Conservation (phyloP, 1,284 basidiomycete species). For the Mycosarcoma maydis region DNA sequence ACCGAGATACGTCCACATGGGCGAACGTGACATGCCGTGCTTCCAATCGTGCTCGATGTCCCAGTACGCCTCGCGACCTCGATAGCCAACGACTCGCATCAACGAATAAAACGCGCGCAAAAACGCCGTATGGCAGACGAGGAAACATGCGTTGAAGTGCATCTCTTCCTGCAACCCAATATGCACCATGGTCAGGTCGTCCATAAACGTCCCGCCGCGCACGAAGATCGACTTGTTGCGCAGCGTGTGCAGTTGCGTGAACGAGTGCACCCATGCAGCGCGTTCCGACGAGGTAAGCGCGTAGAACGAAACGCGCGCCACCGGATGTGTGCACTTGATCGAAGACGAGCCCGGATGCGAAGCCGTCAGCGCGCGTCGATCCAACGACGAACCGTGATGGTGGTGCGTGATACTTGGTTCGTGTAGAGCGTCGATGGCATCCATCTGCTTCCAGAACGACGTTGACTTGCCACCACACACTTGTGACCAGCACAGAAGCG, state of each 20-base stretch:
- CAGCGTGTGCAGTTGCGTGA: not conserved
- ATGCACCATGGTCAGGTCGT: conserved; percentile 34
- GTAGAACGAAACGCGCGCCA: conserved; percentile 34
- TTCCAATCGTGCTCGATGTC: conserved; percentile 18
- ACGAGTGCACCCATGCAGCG: conserved; percentile 13
- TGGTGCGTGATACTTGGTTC: too few relatives aligned
- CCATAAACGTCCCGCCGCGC: conserved; percentile 20
- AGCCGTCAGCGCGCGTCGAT: not conserved
- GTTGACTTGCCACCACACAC: conserved; percentile 10
- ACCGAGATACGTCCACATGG: conserved; percentile 9
- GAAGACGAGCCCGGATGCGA: conserved; percentile 1
- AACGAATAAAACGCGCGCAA: conserved; percentile 26
- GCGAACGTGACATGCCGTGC: conserved; percentile 11
- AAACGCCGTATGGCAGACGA: conserved; percentile 32
- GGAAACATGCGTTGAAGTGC: conserved; percentile 41
- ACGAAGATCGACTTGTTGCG: conserved; percentile 33
- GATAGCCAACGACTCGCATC: conserved; percentile 30
- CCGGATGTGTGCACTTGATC: conserved; percentile 25
- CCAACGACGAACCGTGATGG: not conserved
- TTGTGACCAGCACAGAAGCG: not conserved
- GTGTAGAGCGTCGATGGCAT: conserved; percentile 17
- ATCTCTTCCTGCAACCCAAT: conserved; percentile 35
- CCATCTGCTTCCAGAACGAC: conserved; percentile 17
- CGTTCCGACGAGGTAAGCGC: conserved; percentile 9
- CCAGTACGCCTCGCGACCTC: conserved; percentile 34